Evolutionary conservation across 1,284 basidiomycete genomes (phyloP).

Genomic region (Ceratobasidium sp.): DNA sequence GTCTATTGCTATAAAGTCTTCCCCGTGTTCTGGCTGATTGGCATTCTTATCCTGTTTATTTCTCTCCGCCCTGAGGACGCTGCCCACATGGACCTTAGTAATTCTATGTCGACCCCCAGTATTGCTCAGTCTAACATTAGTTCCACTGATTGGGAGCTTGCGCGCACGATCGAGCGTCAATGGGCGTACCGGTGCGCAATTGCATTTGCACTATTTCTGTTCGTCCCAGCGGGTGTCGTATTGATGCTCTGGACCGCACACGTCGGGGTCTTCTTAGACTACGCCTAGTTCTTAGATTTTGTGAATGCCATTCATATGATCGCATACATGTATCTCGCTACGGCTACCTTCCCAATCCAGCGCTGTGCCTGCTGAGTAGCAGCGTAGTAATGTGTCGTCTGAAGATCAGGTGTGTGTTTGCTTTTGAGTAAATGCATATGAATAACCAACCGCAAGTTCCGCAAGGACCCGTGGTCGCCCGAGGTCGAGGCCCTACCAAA

Average conservation of each 20-base stretch:
- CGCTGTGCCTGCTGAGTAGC: no score
- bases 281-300: background rate
- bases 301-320: background rate
- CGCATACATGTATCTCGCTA: background rate
- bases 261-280: background rate
- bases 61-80: background rate
- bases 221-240: background rate
- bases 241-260: background rate
- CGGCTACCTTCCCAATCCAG: no score
- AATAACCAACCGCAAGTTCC: no score
- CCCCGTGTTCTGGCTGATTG: slow-evolving; percentile 41
- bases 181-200: background rate
- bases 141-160: background rate
- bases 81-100: background rate
- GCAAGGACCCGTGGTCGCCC: no score
- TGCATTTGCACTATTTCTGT: background rate
- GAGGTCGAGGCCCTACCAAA: no score
- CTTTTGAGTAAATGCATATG: no score
- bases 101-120: no score
- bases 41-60: slow-evolving; percentile 28
- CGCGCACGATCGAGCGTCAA: background rate
- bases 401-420: no score
- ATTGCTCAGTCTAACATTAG: background rate
- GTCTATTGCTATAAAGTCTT: slow-evolving; percentile 27
- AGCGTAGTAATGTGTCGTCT: no score